phyloP scores from a whole-genome alignment of 306 rosid genomes.

The Lithocarpus polystachyus region DNA sequence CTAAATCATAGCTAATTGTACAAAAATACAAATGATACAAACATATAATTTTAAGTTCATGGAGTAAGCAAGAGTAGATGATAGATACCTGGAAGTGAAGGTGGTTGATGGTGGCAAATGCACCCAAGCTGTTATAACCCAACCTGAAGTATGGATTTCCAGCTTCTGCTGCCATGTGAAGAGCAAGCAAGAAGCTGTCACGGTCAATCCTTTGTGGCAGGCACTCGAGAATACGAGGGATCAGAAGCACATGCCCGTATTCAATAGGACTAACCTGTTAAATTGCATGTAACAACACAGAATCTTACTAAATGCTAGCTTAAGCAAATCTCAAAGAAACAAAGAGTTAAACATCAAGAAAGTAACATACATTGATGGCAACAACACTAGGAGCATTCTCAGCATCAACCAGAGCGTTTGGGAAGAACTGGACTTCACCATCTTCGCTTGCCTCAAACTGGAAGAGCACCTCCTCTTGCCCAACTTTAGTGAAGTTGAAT shows the following conservation, averaged over 20 bases:
- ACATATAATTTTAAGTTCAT: background rate
- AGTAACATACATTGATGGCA: constrained; percentile 74
- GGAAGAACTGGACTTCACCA: constrained; percentile 66
- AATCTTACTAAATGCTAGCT: background rate
- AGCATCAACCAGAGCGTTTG: constrained; percentile 69
- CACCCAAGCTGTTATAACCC: constrained; percentile 97
- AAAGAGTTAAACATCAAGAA: constrained; percentile 1
- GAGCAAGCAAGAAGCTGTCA: constrained; percentile 77
- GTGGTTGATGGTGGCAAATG: constrained; percentile 97
- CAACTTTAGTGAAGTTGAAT: constrained; percentile 92
- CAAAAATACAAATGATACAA: background rate
- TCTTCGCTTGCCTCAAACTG: constrained; percentile 74
- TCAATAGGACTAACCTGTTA: constrained; percentile 97
- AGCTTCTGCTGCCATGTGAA: constrained; percentile 85
- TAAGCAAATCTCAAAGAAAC: constrained; percentile 3
- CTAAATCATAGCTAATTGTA: background rate
- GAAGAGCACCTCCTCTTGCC: constrained; percentile 90
- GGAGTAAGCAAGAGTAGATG: background rate
- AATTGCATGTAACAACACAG: constrained; percentile 13
- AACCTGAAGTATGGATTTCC: constrained; percentile 67
- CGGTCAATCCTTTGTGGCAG: constrained; percentile 87
- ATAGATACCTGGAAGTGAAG: constrained; percentile 88
- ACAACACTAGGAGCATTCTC: constrained; percentile 76
- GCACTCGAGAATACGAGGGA: constrained; percentile 71
- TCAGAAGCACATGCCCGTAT: constrained; percentile 88